phyloP scores from a whole-genome alignment of 192 early-diverging fungal species.

The Lunasporangiospora selenospora region DNA sequence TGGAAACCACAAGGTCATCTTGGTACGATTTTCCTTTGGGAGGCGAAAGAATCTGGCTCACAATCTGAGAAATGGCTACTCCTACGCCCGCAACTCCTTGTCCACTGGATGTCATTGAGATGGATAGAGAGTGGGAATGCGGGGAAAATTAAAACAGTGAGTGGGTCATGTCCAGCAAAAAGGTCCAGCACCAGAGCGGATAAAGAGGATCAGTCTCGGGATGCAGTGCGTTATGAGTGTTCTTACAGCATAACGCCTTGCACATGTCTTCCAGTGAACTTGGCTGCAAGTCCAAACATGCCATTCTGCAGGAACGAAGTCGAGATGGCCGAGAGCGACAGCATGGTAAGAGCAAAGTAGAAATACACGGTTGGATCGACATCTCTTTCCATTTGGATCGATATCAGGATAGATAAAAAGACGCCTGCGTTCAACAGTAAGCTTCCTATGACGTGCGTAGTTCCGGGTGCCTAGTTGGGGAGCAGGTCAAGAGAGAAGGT shows the following conservation, averaged over 20 bases:
- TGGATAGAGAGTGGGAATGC: too few species aligned
- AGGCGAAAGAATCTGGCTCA: constrained; percentile 57
- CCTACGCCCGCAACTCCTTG: constrained; percentile 73
- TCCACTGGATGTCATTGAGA: constrained; percentile 38
- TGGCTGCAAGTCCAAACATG: constrained; percentile 74
- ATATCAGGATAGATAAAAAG: constrained; percentile 57
- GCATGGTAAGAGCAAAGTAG: constrained; percentile 62
- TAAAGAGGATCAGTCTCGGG: too few species aligned
- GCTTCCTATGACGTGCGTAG: constrained; percentile 48
- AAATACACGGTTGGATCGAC: constrained; percentile 65
- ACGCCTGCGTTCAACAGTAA: constrained; percentile 61
- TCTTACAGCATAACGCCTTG: constrained; percentile 76
- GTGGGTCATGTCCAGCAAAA: too few species aligned
- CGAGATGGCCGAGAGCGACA: constrained; percentile 61
- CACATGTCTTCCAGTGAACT: constrained; percentile 69
- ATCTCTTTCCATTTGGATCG: constrained; percentile 49
- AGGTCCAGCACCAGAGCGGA: too few species aligned
- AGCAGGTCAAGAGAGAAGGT: too few species aligned
- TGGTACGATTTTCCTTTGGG: constrained; percentile 20
- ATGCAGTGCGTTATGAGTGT: not conserved
- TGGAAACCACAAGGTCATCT: constrained; percentile 11
- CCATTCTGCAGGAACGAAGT: constrained; percentile 72
- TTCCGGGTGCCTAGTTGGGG: constrained; percentile 30
- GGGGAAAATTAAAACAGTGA: too few species aligned
- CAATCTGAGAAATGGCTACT: constrained; percentile 68